Conservation (phyloP, 805 yeast species). For the Metschnikowia gruessii region DNA sequence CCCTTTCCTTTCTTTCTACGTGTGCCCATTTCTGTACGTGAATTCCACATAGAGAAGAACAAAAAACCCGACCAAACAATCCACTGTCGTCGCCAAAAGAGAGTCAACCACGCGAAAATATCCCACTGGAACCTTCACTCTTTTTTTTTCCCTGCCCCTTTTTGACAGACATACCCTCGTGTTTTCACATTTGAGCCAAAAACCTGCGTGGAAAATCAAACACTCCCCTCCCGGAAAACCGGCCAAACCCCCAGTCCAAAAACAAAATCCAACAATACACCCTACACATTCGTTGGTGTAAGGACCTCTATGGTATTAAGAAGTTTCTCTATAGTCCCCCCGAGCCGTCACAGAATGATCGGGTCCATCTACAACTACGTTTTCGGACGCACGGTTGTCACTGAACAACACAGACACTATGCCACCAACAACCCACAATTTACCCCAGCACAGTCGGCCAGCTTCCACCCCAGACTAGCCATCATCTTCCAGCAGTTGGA, state of each 20-base stretch:
- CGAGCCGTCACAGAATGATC: conserved; percentile 19
- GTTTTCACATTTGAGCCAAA: not conserved
- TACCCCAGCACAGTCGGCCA: conserved; percentile 18
- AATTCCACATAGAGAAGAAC: not conserved
- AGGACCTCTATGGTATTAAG: conserved; percentile 5
- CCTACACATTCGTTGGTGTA: conserved; percentile 1
- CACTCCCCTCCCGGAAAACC: not conserved
- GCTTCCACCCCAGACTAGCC: conserved; percentile 44
- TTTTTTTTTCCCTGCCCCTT: not conserved
- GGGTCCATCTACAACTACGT: conserved; percentile 20
- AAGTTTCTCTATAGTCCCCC: not conserved
- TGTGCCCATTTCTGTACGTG: not conserved
- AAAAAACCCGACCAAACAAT: not conserved
- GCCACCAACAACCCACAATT: conserved; percentile 31
- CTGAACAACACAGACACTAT: conserved; percentile 12
- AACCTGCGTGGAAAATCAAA: not conserved
- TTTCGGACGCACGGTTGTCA: conserved; percentile 15
- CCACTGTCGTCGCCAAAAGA: too few species aligned
- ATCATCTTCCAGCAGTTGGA: conserved; percentile 54
- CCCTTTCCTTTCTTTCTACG: conserved; percentile 1
- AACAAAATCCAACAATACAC: not conserved
- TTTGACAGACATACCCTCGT: not conserved
- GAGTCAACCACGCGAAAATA: too few species aligned
- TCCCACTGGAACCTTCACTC: too few species aligned
- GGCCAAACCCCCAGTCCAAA: too few species aligned